Percentiles rank a stretch among this genome's conserved stretches.
phyloP scores from a whole-genome alignment of 148 eudicot species.

The Amaranthus hypochondriacus region DNA sequence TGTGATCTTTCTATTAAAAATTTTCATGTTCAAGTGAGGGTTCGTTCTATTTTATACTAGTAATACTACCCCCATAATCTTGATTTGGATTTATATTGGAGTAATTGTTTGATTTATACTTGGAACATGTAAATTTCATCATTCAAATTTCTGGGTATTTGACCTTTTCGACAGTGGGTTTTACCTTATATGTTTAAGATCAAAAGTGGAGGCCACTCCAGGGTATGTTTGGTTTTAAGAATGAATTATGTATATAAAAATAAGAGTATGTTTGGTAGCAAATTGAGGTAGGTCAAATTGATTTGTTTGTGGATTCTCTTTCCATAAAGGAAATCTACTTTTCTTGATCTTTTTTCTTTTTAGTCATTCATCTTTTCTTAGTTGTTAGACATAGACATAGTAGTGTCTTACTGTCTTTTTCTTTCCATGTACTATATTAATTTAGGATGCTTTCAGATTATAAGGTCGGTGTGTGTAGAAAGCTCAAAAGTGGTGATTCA shows the following conservation, averaged over 20 bases:
- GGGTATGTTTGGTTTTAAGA: not conserved
- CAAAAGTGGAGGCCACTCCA: too few species aligned
- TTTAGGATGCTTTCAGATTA: conserved; percentile 10
- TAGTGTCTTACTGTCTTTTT: conserved; percentile 15
- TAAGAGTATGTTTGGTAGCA: not conserved
- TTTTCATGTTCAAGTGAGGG: not conserved
- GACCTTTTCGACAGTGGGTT: not conserved
- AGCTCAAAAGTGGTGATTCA: conserved; percentile 11
- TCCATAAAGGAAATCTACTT: conserved; percentile 28
- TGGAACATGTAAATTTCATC: not conserved
- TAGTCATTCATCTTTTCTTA: conserved; percentile 16
- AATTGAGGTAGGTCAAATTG: conserved; percentile 28
- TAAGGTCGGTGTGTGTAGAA: conserved; percentile 15
- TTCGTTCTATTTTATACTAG: too few species aligned
- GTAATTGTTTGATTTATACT: not conserved
- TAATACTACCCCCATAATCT: not conserved
- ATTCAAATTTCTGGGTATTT: conserved; percentile 6
- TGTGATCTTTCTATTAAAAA: conserved; percentile 1
- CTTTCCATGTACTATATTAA: conserved; percentile 15
- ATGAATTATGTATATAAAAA: not conserved
- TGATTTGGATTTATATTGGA: not conserved
- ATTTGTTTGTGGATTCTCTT: conserved; percentile 31
- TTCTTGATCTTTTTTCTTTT: conserved; percentile 21
- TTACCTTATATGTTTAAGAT: too few species aligned
- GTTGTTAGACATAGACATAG: not conserved